Percentiles rank a stretch among this genome's conserved stretches.
Evolutionary conservation across 208 protist species (phyloP).

Genomic region (Tritrichomonas foetus): DNA sequence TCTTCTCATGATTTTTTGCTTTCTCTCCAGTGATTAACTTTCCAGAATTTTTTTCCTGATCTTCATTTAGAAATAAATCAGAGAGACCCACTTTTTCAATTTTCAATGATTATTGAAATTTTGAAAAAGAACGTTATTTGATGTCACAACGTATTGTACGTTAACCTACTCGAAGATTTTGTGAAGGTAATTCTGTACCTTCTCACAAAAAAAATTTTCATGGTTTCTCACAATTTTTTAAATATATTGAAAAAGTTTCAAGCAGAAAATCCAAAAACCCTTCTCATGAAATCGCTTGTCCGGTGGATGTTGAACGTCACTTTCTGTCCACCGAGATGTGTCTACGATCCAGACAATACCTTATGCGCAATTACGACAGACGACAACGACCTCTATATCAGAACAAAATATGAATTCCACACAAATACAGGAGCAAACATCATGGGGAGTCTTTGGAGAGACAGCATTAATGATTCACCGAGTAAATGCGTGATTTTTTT

Average conservation of each 20-base stretch:
- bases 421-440: no score
- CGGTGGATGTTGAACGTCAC: background rate
- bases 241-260: no score
- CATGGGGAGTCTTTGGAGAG: background rate
- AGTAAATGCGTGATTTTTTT: background rate
- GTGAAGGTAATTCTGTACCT: no score
- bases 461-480: background rate
- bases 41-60: background rate
- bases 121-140: background rate
- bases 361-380: background rate
- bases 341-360: background rate
- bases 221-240: no score
- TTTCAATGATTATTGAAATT: background rate
- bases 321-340: background rate
- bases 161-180: background rate
- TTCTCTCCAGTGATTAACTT: background rate
- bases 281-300: conserved; percentile 37
- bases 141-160: background rate
- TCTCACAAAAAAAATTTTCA: no score
- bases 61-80: background rate
- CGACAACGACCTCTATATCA: no score
- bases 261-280: no score
- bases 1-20: background rate
- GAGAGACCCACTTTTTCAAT: no score
- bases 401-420: no score